Evolutionary conservation across 331 rosid species (phyloP).

Genomic region (Stylosanthes scabra): DNA sequence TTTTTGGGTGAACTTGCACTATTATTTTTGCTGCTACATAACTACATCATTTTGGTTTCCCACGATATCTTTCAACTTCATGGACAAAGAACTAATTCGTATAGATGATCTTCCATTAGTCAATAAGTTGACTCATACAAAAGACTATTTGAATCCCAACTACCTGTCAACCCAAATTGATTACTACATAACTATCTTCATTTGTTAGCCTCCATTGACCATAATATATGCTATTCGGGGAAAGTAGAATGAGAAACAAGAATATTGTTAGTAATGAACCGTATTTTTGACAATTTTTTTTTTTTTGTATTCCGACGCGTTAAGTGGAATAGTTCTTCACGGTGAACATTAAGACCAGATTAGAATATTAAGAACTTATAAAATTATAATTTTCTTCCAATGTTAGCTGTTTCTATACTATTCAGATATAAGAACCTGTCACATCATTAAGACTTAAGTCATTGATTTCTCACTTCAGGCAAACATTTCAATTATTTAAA

Average conservation of each 20-base stretch:
- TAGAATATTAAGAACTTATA: conserved; percentile 31
- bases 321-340: conserved; percentile 42
- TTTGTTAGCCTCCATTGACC: conserved; percentile 42
- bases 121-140: too few relatives aligned
- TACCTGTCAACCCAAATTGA: too few relatives aligned
- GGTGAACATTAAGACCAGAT: conserved; percentile 18
- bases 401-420: conserved; percentile 24
- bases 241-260: conserved; percentile 29
- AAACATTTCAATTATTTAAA: conserved; percentile 12
- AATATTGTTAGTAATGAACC: conserved; percentile 34
- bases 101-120: too few relatives aligned
- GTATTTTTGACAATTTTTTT: conserved; percentile 18
- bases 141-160: too few relatives aligned
- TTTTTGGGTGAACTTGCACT: conserved; percentile 30
- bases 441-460: conserved; percentile 30
- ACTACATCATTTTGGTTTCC: too few relatives aligned
- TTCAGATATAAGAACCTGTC: conserved; percentile 28
- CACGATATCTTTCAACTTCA: too few relatives aligned
- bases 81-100: too few relatives aligned
- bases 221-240: conserved; percentile 15
- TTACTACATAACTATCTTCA: neutral
- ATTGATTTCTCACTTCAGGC: conserved; percentile 20
- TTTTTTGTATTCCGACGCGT: conserved; percentile 40
- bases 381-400: conserved; percentile 17
- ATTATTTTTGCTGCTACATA: conserved; percentile 40